Conservation (phyloP, 331 rosid genomes). For the Cydonia oblonga region DNA sequence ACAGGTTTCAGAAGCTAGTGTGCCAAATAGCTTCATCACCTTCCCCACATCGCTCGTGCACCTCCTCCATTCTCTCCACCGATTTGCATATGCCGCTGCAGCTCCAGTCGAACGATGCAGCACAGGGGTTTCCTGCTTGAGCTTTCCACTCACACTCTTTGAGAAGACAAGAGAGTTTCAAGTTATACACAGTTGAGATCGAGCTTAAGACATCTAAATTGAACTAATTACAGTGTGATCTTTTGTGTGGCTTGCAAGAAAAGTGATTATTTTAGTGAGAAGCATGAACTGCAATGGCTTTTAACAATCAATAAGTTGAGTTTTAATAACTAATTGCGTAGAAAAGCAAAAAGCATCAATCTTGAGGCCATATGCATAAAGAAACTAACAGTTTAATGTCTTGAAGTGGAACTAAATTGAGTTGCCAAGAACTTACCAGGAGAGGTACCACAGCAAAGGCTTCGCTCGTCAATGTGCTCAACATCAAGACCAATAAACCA, state of each 20-base stretch:
- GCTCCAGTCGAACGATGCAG: slow-evolving; percentile 54
- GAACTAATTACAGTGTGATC: background rate
- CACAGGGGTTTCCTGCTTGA: slow-evolving; percentile 51
- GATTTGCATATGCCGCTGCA: slow-evolving; percentile 60
- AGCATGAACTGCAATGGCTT: background rate
- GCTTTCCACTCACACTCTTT: slow-evolving; percentile 55
- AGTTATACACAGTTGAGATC: background rate
- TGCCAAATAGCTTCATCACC: slow-evolving; percentile 56
- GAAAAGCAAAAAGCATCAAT: background rate
- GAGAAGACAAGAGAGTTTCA: background rate
- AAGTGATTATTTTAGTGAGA: background rate
- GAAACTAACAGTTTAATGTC: background rate
- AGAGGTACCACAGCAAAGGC: slow-evolving; percentile 50
- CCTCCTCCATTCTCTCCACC: slow-evolving; percentile 56
- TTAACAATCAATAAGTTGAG: background rate
- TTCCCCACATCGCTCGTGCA: slow-evolving; percentile 48
- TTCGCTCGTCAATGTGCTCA: slow-evolving; percentile 48
- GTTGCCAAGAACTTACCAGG: slow-evolving; percentile 22
- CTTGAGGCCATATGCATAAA: background rate
- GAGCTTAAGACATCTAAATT: background rate
- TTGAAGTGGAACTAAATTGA: background rate
- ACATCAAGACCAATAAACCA: slow-evolving; percentile 62
- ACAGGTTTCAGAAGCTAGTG: slow-evolving; percentile 33
- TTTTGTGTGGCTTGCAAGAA: background rate
- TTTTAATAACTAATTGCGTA: background rate